Conservation (phyloP, 2,329 filamentous ascomycete species). For the Cladosporium velox region DNA sequence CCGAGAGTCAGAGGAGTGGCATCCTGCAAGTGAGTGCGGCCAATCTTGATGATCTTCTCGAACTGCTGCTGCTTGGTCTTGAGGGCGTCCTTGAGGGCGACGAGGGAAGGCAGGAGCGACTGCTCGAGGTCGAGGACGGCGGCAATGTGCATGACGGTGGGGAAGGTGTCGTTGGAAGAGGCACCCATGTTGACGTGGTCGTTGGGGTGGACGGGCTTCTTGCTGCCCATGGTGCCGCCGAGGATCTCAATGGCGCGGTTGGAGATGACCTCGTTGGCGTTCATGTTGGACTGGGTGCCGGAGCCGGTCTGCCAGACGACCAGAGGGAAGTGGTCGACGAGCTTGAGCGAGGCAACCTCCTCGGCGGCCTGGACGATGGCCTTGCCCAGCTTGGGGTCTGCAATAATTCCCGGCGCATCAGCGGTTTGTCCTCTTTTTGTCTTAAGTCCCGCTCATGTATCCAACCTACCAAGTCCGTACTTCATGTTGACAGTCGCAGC, state of each 20-base stretch:
- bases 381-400: slow-evolving; percentile 83
- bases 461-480: slow-evolving; percentile 74
- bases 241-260: slow-evolving; percentile 98
- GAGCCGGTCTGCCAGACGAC: slow-evolving; percentile 99
- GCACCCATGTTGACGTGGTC: slow-evolving; percentile 99
- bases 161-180: slow-evolving; percentile 98
- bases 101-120: slow-evolving; percentile 78
- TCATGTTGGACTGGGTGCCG: slow-evolving; percentile 99
- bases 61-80: slow-evolving; percentile 89
- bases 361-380: slow-evolving; percentile 93
- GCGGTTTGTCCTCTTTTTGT: neutral
- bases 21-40: slow-evolving; percentile 94
- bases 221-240: slow-evolving; percentile 88
- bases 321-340: slow-evolving; percentile 95
- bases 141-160: slow-evolving; percentile 99
- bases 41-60: slow-evolving; percentile 97
- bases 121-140: slow-evolving; percentile 91
- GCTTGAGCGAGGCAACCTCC: slow-evolving; percentile 91
- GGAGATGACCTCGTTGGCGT: slow-evolving; percentile 99
- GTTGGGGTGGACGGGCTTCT: slow-evolving; percentile 98
- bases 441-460: neutral
- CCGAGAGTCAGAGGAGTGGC: slow-evolving; percentile 93
- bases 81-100: slow-evolving; percentile 77
- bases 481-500: slow-evolving; percentile 94
- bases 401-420: slow-evolving; percentile 5